These are phyloP conservation scores for Komagataella mondaviorum DNA, from an alignment of 805 yeast genomes.

Conservation along the genomic window DNA sequence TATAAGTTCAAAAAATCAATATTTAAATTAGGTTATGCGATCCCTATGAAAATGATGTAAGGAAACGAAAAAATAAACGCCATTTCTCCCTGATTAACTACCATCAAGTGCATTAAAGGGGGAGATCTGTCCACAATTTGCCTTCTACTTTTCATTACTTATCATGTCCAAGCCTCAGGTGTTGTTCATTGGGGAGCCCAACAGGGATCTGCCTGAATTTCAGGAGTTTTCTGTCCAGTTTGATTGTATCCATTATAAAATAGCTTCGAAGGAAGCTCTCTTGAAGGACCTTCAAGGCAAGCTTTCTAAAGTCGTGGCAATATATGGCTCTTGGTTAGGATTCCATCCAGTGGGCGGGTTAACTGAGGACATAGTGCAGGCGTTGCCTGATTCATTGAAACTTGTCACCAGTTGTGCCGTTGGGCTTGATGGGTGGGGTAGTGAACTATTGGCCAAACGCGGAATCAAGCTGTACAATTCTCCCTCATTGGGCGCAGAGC, in stretches of 20 bases:
- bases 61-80: neutral
- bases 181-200: conserved; percentile 36
- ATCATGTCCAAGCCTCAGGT: conserved; percentile 19
- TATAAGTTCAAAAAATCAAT: neutral
- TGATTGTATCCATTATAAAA: conserved; percentile 21
- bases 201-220: conserved; percentile 32
- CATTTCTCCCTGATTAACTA: neutral
- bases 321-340: conserved; percentile 41
- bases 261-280: conserved; percentile 27
- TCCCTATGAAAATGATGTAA: neutral
- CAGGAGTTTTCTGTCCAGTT: conserved; percentile 25
- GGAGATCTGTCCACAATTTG: neutral
- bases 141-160: neutral
- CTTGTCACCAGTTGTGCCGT: conserved; percentile 42
- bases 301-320: conserved; percentile 26
- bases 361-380: conserved; percentile 21
- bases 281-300: conserved; percentile 22
- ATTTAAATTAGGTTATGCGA: neutral
- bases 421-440: conserved; percentile 28
- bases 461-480: conserved; percentile 49
- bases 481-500: conserved; percentile 43
- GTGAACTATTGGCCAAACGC: conserved; percentile 18
- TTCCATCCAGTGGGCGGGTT: conserved; percentile 31
- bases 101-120: neutral
- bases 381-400: conserved; percentile 28